Conservation (phyloP, 192 early-diverging fungal species). For the Pilaira anomala region DNA sequence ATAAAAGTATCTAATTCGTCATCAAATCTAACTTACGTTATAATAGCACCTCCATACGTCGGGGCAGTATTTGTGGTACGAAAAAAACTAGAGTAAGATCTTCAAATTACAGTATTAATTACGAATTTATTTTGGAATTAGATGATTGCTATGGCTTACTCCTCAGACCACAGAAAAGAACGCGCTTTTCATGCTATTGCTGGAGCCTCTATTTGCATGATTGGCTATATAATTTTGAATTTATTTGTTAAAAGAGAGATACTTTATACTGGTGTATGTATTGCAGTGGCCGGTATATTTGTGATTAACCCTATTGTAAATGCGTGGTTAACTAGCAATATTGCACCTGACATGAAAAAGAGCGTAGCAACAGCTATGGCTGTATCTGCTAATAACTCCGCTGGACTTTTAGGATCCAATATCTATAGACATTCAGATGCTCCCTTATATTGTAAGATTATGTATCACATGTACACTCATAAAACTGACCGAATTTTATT, state of each 20-base stretch:
- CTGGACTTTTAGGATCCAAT: conserved; percentile 30
- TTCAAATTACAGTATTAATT: background rate
- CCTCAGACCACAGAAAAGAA: conserved; percentile 25
- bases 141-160: conserved; percentile 31
- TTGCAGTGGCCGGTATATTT: conserved; percentile 35
- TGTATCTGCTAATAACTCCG: conserved; percentile 32
- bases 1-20: no score
- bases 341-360: conserved; percentile 34
- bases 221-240: conserved; percentile 27
- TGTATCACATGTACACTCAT: background rate
- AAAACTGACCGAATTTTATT: background rate
- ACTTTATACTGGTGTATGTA: conserved; percentile 26
- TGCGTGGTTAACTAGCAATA: conserved; percentile 35
- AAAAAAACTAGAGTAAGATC: background rate
- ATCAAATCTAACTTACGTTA: no score
- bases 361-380: conserved; percentile 36
- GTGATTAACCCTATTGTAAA: conserved; percentile 34
- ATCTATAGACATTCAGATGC: conserved; percentile 30
- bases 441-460: conserved; percentile 27
- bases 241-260: background rate
- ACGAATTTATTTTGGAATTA: background rate
- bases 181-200: conserved; percentile 28
- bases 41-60: conserved; percentile 29
- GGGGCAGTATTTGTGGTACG: conserved; percentile 33
- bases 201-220: conserved; percentile 22